Conservation (phyloP, 2,329 filamentous ascomycete genomes). For the Hypoxylon sp. region DNA sequence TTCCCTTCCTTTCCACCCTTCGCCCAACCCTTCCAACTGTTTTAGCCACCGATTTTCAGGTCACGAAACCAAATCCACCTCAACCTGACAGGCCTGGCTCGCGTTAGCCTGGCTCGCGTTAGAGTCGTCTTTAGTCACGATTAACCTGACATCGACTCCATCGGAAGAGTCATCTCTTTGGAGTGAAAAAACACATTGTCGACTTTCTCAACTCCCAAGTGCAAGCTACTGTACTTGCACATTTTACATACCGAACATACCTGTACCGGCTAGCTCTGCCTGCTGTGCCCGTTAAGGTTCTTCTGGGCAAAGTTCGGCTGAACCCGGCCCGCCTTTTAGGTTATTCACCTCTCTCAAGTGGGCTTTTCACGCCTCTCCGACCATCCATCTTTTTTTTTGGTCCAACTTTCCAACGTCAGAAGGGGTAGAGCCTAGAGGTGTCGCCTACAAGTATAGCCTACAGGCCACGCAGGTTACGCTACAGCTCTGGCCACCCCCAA, state of each 20-base stretch:
- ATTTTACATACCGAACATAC: too few species aligned
- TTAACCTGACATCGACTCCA: constrained; percentile 7
- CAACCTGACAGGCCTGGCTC: neutral
- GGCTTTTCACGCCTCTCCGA: neutral
- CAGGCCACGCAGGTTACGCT: too few species aligned
- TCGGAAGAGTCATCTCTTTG: constrained; percentile 16
- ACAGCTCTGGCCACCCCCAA: constrained; percentile 21
- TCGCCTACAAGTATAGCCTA: too few species aligned
- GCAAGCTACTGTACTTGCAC: too few species aligned
- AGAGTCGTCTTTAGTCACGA: neutral
- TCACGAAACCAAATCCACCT: neutral
- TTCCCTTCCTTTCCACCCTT: constrained; percentile 14
- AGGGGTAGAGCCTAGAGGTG: too few species aligned
- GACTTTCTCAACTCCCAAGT: neutral
- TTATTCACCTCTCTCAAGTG: too few species aligned
- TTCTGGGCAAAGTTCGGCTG: constrained; percentile 30
- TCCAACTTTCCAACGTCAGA: constrained; percentile 5
- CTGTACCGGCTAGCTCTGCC: neutral
- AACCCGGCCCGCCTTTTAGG: constrained; percentile 4
- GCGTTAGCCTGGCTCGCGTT: neutral
- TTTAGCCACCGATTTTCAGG: neutral
- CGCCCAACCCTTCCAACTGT: constrained; percentile 15
- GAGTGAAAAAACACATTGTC: constrained; percentile 6
- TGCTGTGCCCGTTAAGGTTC: neutral
- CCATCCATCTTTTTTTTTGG: constrained; percentile 12